Evolutionary conservation across 176 grass and related monocot species (phyloP).

Genomic region (Hyparrhenia diplandra): DNA sequence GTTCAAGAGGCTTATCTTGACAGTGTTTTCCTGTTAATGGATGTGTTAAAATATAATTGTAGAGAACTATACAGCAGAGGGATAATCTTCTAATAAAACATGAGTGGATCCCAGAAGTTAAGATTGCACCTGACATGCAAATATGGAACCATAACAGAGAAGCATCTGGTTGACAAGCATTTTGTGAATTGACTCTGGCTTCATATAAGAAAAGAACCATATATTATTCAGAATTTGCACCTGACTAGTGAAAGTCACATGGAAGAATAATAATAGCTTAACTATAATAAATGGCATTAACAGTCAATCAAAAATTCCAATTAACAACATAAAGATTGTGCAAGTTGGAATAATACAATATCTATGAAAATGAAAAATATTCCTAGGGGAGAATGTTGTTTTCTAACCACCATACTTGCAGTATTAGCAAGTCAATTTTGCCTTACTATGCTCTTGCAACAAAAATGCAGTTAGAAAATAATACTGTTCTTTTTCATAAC

Average conservation of each 20-base stretch:
- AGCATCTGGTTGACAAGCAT: slow-evolving; percentile 96
- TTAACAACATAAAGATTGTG: neutral
- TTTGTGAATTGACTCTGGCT: slow-evolving; percentile 85
- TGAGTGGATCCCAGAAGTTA: slow-evolving; percentile 15
- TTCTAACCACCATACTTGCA: neutral
- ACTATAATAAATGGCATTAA: neutral
- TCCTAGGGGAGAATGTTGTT: neutral
- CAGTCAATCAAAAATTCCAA: neutral
- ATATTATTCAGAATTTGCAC: slow-evolving; percentile 27
- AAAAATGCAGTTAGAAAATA: neutral
- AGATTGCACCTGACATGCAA: slow-evolving; percentile 77
- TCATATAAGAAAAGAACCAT: slow-evolving; percentile 42
- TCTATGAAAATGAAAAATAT: neutral
- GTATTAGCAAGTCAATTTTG: neutral
- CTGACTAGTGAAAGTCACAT: slow-evolving; percentile 21
- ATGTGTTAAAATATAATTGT: slow-evolving; percentile 28
- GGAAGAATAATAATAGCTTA: neutral
- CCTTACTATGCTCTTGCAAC: neutral
- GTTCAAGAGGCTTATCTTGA: slow-evolving; percentile 69
- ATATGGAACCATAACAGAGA: slow-evolving; percentile 82
- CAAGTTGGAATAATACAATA: slow-evolving; percentile 3
- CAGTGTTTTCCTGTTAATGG: slow-evolving; percentile 63
- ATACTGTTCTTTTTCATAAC: slow-evolving; percentile 1
- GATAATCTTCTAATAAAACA: slow-evolving; percentile 8
- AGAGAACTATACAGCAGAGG: neutral